Conservation (phyloP, 768 basidiomycete genomes). For the Collybiopsis luxurians region DNA sequence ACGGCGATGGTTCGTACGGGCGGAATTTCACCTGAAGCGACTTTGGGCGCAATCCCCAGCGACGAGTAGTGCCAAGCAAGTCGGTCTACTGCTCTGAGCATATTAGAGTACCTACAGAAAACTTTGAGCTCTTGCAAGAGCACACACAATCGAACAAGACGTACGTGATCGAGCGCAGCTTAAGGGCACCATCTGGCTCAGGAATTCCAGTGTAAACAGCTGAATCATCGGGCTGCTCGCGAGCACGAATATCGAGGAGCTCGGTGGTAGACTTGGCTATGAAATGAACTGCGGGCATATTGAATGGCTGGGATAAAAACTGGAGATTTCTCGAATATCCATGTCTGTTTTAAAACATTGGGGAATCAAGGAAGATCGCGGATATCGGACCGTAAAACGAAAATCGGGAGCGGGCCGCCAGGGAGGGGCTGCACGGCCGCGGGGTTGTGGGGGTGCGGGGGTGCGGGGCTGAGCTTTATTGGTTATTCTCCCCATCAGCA, state of each 20-base stretch:
- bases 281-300: constrained; percentile 21
- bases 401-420: too few species aligned
- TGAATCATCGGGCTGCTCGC: constrained; percentile 18
- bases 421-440: too few species aligned
- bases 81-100: constrained; percentile 23
- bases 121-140: background rate
- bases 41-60: constrained; percentile 20
- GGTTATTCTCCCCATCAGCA: too few species aligned
- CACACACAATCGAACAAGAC: background rate
- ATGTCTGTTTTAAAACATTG: too few species aligned
- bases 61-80: constrained; percentile 26
- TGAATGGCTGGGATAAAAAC: too few species aligned
- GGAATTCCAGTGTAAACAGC: constrained; percentile 20
- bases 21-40: constrained; percentile 21
- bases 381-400: too few species aligned
- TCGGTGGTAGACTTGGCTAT: constrained; percentile 21
- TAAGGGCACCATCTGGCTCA: constrained; percentile 10
- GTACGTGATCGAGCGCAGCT: constrained; percentile 17
- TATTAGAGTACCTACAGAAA: constrained; percentile 13
- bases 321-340: too few species aligned
- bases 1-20: constrained; percentile 33
- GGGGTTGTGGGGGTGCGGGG: too few species aligned
- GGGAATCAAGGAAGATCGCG: too few species aligned
- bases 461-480: too few species aligned
- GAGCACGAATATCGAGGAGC: constrained; percentile 19